Base-by-base conservation (phyloP, 257 asterid species). In the Rehmannia glutinosa region DNA sequence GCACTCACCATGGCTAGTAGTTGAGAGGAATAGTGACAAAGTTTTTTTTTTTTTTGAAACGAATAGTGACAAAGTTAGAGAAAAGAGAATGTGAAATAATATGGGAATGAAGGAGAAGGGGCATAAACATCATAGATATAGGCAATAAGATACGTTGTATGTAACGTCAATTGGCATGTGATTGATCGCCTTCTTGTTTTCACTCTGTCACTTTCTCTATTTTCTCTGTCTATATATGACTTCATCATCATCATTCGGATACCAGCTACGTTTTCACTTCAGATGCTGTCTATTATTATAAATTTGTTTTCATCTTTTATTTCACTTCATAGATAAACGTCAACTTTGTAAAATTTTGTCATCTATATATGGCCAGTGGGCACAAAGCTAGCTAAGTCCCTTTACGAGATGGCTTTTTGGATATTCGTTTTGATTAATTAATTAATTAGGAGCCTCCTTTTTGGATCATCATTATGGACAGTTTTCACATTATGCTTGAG, bases 181-280 rank as follows among this genome's bases (percentile, higher is more conserved):
- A 38, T 47, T 58, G 24, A 70, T 67, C 82, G 77, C 76, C 81
- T 69, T 78, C 76, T 74, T 73, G 82, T 80, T 67, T 39, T 63
- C 45, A 43, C 47, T 11, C 7, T 57, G 46, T 71, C 64, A 1
- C 54, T 56, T 28, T 41, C 39, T 63, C 7, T 16, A 38, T 8
- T 24, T 20, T 59, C 39, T 32, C 9, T 65, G 16, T 47, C 54
- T 11, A 46, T 25, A 21, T 27, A 41, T 42, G 8, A 32, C 0
- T 32, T 32, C 4, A 0, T 32, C 8, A 3, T 64, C 60, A 60
- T 81, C 68, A 55, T 62, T 56, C 32, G 17, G 73, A 57, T 58
- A 49, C 59, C 69, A 25, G 13, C 54, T n/a, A n/a, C n/a, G n/a
- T n/a, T n/a, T n/a, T n/a, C n/a, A n/a, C n/a, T n/a, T n/a, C n/a